Percentiles rank a stretch among this genome's conserved stretches.
These are phyloP conservation scores for Coemansia sp. DNA, from an alignment of 192 early-diverging fungal species.

Conservation along the genomic window DNA sequence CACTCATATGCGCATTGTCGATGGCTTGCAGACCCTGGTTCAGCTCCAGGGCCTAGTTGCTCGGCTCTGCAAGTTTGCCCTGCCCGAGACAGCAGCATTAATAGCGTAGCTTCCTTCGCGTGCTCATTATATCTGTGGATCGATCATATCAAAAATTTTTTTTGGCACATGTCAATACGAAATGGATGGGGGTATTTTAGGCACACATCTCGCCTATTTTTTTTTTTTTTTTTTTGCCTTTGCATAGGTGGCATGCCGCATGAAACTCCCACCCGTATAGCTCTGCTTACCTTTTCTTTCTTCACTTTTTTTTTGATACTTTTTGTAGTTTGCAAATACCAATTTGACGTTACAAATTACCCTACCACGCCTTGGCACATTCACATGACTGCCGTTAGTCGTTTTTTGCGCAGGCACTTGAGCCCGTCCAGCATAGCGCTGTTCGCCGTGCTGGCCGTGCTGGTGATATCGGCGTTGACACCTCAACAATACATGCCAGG, in stretches of 20 bases:
- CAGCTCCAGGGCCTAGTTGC: slow-evolving; percentile 86
- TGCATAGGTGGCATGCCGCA: background rate
- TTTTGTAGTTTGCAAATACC: background rate
- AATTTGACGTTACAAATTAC: slow-evolving; percentile 1
- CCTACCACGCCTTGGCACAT: background rate
- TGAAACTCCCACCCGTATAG: background rate
- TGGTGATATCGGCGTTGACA: background rate
- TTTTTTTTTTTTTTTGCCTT: background rate
- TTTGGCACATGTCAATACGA: background rate
- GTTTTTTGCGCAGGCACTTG: slow-evolving; percentile 4
- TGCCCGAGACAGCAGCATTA: slow-evolving; percentile 27
- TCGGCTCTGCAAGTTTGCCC: slow-evolving; percentile 57
- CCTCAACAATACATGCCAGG: background rate
- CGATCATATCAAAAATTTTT: background rate
- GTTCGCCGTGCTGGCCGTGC: background rate
- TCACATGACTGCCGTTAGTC: slow-evolving; percentile 7
- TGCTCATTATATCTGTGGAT: background rate
- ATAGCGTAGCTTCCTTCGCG: background rate
- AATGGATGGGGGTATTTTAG: background rate
- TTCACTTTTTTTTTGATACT: background rate
- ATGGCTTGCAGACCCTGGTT: slow-evolving; percentile 82
- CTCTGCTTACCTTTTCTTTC: background rate
- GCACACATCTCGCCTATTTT: background rate
- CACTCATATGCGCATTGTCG: slow-evolving; percentile 90
- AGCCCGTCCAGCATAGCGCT: background rate